phyloP scores from a whole-genome alignment of 129 eudicot species.

The Kitagawia praeruptora region DNA sequence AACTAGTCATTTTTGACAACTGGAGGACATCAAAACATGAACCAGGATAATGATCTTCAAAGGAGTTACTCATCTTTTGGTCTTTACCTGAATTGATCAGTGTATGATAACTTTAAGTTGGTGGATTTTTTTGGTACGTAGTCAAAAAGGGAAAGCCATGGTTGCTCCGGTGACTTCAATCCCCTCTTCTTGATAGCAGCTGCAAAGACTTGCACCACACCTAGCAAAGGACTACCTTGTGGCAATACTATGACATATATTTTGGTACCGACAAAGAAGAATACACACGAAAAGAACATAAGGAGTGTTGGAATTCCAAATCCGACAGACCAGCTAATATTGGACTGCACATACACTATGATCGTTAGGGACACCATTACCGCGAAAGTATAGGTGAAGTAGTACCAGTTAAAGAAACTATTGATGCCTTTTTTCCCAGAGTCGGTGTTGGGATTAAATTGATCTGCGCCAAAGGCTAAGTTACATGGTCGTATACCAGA shows the following conservation, averaged over 20 bases:
- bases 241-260: constrained; percentile 18
- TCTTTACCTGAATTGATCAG: constrained; percentile 24
- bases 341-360: constrained; percentile 20
- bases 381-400: constrained; percentile 29
- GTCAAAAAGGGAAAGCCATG: constrained; percentile 9
- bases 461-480: constrained; percentile 38
- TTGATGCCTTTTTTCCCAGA: constrained; percentile 32
- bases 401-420: constrained; percentile 52
- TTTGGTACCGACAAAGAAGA: constrained; percentile 16
- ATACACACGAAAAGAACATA: constrained; percentile 15
- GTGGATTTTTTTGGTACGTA: constrained; percentile 6
- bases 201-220: constrained; percentile 17
- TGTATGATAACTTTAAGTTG: constrained; percentile 15
- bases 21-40: not conserved
- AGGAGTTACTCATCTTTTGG: not conserved
- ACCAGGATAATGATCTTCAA: not conserved
- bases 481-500: constrained; percentile 40
- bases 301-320: constrained; percentile 16
- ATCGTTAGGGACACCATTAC: constrained; percentile 18
- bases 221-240: constrained; percentile 21
- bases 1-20: not conserved
- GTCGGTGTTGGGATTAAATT: constrained; percentile 37
- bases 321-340: constrained; percentile 20
- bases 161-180: constrained; percentile 8
- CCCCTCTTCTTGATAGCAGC: constrained; percentile 20